Base-by-base conservation (phyloP, 192 early-diverging fungal genomes). In the Backusella morwellensis region DNA sequence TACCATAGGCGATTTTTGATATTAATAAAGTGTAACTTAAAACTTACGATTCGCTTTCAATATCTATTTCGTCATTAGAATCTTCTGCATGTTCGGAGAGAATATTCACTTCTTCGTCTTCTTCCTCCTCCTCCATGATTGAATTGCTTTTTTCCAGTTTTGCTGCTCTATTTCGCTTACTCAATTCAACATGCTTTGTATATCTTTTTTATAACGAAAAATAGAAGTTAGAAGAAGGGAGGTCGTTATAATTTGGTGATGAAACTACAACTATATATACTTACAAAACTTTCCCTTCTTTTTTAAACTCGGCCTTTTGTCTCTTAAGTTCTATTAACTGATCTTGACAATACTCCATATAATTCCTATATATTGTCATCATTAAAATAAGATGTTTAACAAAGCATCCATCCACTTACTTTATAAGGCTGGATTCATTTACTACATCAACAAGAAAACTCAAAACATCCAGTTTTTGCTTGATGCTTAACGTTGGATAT, bases 281-380 rank as follows among this genome's bases (percentile, higher is more conserved):
- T 70, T 78, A 82, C 80, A 82, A 56, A 32, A 21, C 9, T 50
- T 82, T 82, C 21, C 32, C 47, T 34, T 82, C 80, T 63, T 75
- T 82, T 59, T 82, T 82, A 35, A 75, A 66, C 54, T 82, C 80
- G 26, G 72, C 66, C 35, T 72, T 74, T 72, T 82, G 80, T 68
- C 76, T 72, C 52, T 66, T 59, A 15, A 82, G 68, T 76, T 82
- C 80, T 14, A 72, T 74, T 44, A 82, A 44, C 34, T 77, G 76
- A 29, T 82, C 77, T 75, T 82, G 80, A 38, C 80, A 82, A 26
- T 82, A 67, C 54, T 82, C 80, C 80, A 82, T 82, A 21, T 82
- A 82, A 1, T 77, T 50, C 26, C 80, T 82, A 41, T 40, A 12
- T n/a, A 38, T 23, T 50, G 15, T n/a, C 19, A 32, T 6, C 5